Conservation (phyloP, 345 rosid genomes). For the Eucalyptus sp. region DNA sequence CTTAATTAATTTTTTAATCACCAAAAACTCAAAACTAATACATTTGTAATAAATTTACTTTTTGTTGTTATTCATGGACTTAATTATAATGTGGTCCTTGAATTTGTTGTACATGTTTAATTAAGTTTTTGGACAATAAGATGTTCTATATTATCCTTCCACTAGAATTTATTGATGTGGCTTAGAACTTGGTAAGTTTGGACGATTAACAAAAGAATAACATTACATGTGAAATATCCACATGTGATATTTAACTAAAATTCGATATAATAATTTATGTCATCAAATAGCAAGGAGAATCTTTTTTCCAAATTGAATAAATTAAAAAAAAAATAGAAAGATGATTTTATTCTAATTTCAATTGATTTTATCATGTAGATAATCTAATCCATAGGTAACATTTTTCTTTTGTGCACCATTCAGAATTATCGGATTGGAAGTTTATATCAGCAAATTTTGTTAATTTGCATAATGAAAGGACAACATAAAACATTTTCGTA, state of each 20-base stretch:
- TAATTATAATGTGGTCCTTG: neutral
- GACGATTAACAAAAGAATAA: neutral
- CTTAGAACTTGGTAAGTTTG: neutral
- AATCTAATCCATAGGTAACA: fast-evolving
- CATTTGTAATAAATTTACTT: too few species aligned
- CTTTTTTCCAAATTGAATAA: neutral
- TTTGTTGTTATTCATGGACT: neutral
- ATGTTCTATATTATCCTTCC: neutral
- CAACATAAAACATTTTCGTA: neutral
- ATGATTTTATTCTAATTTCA: neutral
- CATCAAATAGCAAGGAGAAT: neutral
- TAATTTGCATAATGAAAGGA: neutral
- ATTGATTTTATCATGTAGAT: neutral
- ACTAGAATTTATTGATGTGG: neutral
- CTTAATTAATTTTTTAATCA: too few species aligned
- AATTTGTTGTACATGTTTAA: neutral
- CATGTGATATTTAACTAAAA: neutral
- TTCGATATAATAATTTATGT: neutral
- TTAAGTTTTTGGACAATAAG: neutral
- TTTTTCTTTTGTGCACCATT: neutral
- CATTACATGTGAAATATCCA: neutral
- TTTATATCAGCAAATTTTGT: neutral
- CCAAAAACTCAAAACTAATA: too few species aligned
- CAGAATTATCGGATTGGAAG: fast-evolving
- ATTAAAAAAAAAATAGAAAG: neutral